Conservation (phyloP, 495 filamentous ascomycete genomes). For the Parathielavia hyrcaniae region DNA sequence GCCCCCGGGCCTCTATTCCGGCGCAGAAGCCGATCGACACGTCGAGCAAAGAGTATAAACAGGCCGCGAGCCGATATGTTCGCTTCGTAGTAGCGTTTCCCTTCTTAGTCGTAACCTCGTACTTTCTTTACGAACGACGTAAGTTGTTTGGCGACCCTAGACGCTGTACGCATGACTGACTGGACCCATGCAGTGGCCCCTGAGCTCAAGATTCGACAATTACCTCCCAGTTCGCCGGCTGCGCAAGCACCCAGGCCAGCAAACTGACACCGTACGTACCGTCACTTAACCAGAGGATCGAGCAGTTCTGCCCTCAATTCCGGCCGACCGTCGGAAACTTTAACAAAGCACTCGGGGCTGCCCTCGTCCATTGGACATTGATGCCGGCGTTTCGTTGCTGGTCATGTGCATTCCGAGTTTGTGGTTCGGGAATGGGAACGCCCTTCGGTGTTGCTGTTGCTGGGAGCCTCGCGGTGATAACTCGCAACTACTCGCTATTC, state of each 20-base stretch:
- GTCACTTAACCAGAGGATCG: background rate
- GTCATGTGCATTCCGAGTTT: background rate
- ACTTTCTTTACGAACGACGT: constrained; percentile 39
- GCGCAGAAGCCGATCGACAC: constrained; percentile 25
- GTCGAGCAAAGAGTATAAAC: constrained; percentile 38
- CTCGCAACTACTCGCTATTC: constrained; percentile 9
- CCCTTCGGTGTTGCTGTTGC: background rate
- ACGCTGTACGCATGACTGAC: constrained; percentile 3
- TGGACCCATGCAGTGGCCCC: background rate
- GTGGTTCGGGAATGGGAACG: background rate
- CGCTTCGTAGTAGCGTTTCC: constrained; percentile 41
- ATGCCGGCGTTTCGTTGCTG: background rate
- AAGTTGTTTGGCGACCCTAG: constrained; percentile 18
- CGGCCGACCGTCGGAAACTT: background rate
- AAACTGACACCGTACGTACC: background rate
- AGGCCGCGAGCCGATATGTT: constrained; percentile 34
- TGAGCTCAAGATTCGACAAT: background rate
- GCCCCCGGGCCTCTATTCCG: background rate
- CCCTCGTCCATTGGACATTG: too few relatives aligned
- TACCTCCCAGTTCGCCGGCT: background rate
- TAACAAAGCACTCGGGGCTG: too few relatives aligned
- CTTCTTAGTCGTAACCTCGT: constrained; percentile 43
- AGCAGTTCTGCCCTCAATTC: too few relatives aligned
- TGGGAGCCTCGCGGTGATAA: constrained; percentile 1
- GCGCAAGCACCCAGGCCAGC: background rate